phyloP scores from a whole-genome alignment of 495 filamentous ascomycete genomes.

The Glarea lozoyensis region DNA sequence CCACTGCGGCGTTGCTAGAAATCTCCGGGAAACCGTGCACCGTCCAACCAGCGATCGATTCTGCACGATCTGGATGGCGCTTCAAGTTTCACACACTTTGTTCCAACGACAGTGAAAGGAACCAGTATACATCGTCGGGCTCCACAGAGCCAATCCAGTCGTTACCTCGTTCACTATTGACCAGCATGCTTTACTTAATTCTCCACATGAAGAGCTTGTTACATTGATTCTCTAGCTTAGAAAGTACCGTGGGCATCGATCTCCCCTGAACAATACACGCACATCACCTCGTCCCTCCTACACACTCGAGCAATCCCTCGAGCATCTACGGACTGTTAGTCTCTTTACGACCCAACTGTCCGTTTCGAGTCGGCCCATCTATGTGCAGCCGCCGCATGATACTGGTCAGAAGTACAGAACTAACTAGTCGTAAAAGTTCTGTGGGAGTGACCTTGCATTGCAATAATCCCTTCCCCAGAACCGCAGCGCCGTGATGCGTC shows the following conservation, averaged over 20 bases:
- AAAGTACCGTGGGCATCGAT: background rate
- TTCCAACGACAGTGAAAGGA: no score
- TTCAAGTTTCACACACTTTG: no score
- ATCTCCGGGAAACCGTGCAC: no score
- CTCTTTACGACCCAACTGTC: background rate
- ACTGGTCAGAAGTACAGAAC: constrained; percentile 10
- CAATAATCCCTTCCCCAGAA: background rate
- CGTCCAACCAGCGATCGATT: no score
- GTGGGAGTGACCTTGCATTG: background rate
- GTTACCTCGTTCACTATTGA: no score
- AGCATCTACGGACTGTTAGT: background rate
- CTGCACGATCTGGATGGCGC: no score
- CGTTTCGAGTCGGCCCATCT: constrained; percentile 15
- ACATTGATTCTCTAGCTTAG: background rate
- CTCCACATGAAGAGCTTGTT: background rate
- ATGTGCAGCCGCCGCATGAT: constrained; percentile 4
- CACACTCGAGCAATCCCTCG: background rate
- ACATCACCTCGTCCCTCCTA: background rate
- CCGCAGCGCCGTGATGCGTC: constrained; percentile 11
- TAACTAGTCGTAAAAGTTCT: background rate
- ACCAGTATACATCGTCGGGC: no score
- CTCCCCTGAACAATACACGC: background rate
- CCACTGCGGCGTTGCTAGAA: no score
- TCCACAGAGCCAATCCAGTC: no score
- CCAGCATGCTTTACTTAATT: background rate